Conservation (phyloP, 495 filamentous ascomycete species). For the Articulospora tetracladia region DNA sequence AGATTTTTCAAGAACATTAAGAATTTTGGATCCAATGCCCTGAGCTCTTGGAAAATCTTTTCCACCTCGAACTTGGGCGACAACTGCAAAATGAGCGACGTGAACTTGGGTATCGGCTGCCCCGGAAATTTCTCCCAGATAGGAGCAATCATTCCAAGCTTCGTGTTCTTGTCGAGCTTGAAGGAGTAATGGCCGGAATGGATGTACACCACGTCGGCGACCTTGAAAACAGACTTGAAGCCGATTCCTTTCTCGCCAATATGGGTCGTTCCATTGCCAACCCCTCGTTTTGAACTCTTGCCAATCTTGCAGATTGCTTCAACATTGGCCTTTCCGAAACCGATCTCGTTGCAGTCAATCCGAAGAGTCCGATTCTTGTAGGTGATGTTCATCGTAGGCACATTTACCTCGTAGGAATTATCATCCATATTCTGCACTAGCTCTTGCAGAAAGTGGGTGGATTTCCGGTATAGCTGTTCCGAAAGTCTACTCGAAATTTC, state of each 20-base stretch:
- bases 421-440: slow-evolving; percentile 42
- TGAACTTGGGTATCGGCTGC: neutral
- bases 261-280: slow-evolving; percentile 17
- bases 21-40: slow-evolving; percentile 6
- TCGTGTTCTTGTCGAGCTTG: slow-evolving; percentile 29
- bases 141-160: slow-evolving; percentile 30
- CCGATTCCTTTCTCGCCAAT: slow-evolving; percentile 47
- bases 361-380: neutral
- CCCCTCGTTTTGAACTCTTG: slow-evolving; percentile 32
- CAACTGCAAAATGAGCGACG: slow-evolving; percentile 9
- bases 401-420: slow-evolving; percentile 23
- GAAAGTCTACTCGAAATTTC: slow-evolving; percentile 35
- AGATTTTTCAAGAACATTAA: slow-evolving; percentile 16
- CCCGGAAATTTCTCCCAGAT: slow-evolving; percentile 12
- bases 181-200: slow-evolving; percentile 37
- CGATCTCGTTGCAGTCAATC: slow-evolving; percentile 38
- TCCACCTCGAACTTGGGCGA: neutral
- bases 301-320: slow-evolving; percentile 34
- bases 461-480: slow-evolving; percentile 32
- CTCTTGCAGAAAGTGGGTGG: slow-evolving; percentile 37
- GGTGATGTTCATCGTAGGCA: neutral
- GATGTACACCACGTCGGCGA: slow-evolving; percentile 35
- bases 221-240: slow-evolving; percentile 47
- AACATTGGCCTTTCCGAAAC: slow-evolving; percentile 33
- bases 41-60: neutral